phyloP scores from a whole-genome alignment of 2,329 filamentous ascomycete genomes.

The Ciborinia camelliae region DNA sequence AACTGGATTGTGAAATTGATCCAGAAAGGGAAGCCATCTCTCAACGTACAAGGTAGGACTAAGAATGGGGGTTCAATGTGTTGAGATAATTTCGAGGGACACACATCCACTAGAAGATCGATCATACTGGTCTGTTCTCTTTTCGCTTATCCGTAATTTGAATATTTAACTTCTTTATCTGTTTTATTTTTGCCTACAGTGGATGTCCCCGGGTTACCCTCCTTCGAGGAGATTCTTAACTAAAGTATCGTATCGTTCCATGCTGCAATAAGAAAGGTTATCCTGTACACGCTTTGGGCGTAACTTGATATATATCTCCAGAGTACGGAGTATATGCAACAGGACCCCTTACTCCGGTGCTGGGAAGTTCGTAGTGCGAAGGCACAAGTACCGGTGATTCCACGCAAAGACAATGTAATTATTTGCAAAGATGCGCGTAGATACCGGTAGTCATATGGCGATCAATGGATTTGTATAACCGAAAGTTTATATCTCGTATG shows the following conservation, averaged over 20 bases:
- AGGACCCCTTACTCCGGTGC: background rate
- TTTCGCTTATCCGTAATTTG: too few species aligned
- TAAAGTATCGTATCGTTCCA: background rate
- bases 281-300: background rate
- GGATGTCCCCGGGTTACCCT: too few species aligned
- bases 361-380: background rate
- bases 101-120: too few species aligned
- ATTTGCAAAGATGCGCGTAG: background rate
- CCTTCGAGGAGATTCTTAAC: background rate
- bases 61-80: too few species aligned
- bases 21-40: too few species aligned
- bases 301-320: background rate
- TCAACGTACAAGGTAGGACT: too few species aligned
- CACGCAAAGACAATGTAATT: background rate
- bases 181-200: too few species aligned
- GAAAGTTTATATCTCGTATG: conserved; percentile 3
- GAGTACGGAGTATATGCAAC: background rate
- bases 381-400: background rate
- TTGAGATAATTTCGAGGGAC: too few species aligned
- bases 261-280: background rate
- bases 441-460: background rate
- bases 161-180: too few species aligned
- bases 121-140: too few species aligned
- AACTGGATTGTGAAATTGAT: too few species aligned
- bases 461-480: background rate